phyloP scores from a whole-genome alignment of 2,329 filamentous ascomycete genomes.

The Fusarium pseudoanthophilum region DNA sequence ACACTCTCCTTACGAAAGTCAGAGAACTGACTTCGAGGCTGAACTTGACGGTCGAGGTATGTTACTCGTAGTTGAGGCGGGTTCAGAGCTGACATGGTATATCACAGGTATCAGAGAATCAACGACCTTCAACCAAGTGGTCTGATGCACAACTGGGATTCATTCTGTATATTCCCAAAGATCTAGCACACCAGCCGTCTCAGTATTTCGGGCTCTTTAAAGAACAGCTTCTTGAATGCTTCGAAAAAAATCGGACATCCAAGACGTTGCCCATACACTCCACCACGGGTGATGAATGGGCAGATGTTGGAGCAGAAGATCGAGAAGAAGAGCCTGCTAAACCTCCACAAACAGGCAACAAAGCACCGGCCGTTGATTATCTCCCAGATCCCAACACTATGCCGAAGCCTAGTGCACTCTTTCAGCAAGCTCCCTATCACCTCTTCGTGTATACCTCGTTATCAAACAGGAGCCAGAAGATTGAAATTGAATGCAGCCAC shows the following conservation, averaged over 20 bases:
- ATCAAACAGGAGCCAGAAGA: constrained; percentile 33
- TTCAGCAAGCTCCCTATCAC: constrained; percentile 60
- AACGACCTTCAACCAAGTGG: constrained; percentile 52
- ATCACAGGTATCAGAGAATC: constrained; percentile 34
- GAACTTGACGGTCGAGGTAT: constrained; percentile 52
- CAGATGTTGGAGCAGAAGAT: constrained; percentile 52
- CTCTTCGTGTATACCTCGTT: constrained; percentile 51
- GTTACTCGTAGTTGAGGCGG: background rate
- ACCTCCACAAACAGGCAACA: background rate
- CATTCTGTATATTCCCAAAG: constrained; percentile 52
- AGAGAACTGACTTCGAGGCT: constrained; percentile 42
- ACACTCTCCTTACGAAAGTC: constrained; percentile 54
- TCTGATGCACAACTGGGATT: constrained; percentile 51
- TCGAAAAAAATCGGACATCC: constrained; percentile 42
- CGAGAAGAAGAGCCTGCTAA: constrained; percentile 11
- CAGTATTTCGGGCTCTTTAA: constrained; percentile 53
- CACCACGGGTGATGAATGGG: constrained; percentile 56
- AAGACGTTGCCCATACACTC: constrained; percentile 32
- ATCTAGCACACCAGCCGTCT: constrained; percentile 43
- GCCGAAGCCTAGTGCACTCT: constrained; percentile 59
- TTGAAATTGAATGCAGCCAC: constrained; percentile 61
- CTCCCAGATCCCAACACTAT: constrained; percentile 56
- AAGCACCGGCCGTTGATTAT: constrained; percentile 36
- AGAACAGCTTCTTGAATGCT: constrained; percentile 50
- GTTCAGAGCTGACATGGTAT: background rate